phyloP scores from a whole-genome alignment of 306 rosid genomes.

The Fagus sylvatica region DNA sequence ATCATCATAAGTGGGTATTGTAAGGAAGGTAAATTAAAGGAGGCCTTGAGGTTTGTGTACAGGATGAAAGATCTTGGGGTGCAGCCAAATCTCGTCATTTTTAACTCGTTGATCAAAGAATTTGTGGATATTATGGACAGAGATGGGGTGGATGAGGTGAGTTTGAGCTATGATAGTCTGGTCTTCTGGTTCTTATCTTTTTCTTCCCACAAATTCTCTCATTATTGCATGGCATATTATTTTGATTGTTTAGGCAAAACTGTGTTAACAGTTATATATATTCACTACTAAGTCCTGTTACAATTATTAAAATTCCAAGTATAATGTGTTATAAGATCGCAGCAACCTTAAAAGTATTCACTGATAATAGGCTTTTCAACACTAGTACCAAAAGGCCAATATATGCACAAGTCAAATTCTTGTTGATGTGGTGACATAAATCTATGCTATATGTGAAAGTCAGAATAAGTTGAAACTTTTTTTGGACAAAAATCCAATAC shows the following conservation, averaged over 20 bases:
- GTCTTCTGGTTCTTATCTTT: background rate
- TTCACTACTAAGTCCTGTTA: background rate
- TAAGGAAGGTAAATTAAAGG: constrained; percentile 60
- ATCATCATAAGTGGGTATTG: constrained; percentile 64
- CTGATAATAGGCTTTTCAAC: background rate
- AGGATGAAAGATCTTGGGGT: constrained; percentile 60
- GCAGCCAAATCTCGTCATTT: constrained; percentile 49
- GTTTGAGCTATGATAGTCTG: constrained; percentile 4
- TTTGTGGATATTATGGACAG: constrained; percentile 65
- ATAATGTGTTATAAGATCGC: background rate
- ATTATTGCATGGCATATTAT: constrained; percentile 1
- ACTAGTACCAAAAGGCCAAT: background rate
- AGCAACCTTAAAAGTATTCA: background rate
- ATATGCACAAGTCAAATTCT: background rate
- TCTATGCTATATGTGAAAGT: too few species aligned
- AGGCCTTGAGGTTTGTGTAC: constrained; percentile 53
- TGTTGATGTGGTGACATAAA: background rate
- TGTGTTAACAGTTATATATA: background rate
- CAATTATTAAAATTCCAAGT: background rate
- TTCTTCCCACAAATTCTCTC: constrained; percentile 1
- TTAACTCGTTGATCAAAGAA: constrained; percentile 61
- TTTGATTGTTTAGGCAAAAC: background rate
- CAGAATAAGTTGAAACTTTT: too few species aligned
- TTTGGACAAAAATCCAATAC: too few species aligned
- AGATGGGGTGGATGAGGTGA: constrained; percentile 69